Evolutionary conservation across 176 grass and related monocot species (phyloP).

Genomic region (Poa pratensis): DNA sequence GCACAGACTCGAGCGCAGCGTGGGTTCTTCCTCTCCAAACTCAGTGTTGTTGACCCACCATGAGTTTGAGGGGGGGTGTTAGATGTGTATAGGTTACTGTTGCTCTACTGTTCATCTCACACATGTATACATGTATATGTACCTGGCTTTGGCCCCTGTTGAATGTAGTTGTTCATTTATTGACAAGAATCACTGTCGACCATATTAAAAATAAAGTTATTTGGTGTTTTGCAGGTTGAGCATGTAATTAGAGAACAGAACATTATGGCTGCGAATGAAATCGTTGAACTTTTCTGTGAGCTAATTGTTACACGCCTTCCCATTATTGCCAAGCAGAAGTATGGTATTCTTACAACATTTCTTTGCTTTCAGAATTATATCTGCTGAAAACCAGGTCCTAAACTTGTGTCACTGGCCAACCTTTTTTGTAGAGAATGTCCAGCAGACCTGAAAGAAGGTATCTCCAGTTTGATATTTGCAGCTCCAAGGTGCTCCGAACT

Average conservation of each 20-base stretch:
- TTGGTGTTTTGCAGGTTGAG: constrained; percentile 68
- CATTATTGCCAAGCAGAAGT: constrained; percentile 92
- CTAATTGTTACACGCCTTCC: constrained; percentile 83
- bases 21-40: too few species aligned
- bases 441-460: constrained; percentile 94
- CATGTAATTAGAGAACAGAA: constrained; percentile 99
- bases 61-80: too few species aligned
- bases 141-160: too few species aligned
- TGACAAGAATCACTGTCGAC: neutral
- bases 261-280: constrained; percentile 85
- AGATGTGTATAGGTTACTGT: too few species aligned
- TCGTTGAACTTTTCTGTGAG: constrained; percentile 94
- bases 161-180: too few species aligned
- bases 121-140: too few species aligned
- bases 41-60: too few species aligned
- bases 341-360: constrained; percentile 36
- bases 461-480: constrained; percentile 94
- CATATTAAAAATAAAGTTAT: neutral
- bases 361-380: neutral
- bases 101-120: too few species aligned
- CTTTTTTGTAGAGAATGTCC: constrained; percentile 77
- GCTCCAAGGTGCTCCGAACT: constrained; percentile 93
- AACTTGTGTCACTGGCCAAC: constrained; percentile 9
- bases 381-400: constrained; percentile 27
- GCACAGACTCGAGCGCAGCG: too few species aligned